Conservation (phyloP, 1,139 yeast genomes). For the Saccharomyces uvarum region DNA sequence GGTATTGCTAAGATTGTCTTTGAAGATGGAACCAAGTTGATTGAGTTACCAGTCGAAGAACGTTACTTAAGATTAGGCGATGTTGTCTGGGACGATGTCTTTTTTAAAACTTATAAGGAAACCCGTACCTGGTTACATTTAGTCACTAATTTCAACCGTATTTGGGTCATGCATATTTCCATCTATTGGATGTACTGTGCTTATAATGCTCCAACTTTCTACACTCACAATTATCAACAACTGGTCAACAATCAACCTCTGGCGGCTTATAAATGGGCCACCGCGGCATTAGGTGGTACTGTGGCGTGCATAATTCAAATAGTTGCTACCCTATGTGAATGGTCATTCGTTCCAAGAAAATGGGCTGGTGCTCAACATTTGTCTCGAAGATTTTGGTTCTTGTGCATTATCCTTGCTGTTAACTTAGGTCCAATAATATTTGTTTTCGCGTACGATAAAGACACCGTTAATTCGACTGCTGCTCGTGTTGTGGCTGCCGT, state of each 20-base stretch:
- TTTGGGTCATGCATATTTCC: conserved; percentile 89
- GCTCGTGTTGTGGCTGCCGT: conserved; percentile 81
- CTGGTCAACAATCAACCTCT: conserved; percentile 76
- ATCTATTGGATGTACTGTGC: conserved; percentile 92
- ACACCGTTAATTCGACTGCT: conserved; percentile 57
- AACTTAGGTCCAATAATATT: conserved; percentile 85
- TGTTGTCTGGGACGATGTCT: conserved; percentile 84
- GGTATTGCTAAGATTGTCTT: conserved; percentile 90
- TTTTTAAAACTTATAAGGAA: conserved; percentile 94
- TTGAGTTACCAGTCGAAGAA: conserved; percentile 83
- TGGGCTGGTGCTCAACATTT: conserved; percentile 99
- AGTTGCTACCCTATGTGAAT: conserved; percentile 82
- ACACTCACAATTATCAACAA: conserved; percentile 80
- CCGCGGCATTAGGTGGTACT: conserved; percentile 88
- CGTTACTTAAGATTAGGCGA: conserved; percentile 87
- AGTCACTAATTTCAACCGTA: conserved; percentile 92
- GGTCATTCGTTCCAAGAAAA: conserved; percentile 93
- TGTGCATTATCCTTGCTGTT: conserved; percentile 55
- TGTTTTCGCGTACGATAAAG: conserved; percentile 75
- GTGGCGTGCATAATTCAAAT: conserved; percentile 78
- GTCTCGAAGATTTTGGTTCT: conserved; percentile 74
- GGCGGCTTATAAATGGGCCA: conserved; percentile 85
- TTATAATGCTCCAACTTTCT: conserved; percentile 83
- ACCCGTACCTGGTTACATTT: conserved; percentile 97
- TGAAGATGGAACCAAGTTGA: conserved; percentile 85